Base-by-base conservation (phyloP, 2,329 filamentous ascomycete genomes). In the Penicillium janthinellum region DNA sequence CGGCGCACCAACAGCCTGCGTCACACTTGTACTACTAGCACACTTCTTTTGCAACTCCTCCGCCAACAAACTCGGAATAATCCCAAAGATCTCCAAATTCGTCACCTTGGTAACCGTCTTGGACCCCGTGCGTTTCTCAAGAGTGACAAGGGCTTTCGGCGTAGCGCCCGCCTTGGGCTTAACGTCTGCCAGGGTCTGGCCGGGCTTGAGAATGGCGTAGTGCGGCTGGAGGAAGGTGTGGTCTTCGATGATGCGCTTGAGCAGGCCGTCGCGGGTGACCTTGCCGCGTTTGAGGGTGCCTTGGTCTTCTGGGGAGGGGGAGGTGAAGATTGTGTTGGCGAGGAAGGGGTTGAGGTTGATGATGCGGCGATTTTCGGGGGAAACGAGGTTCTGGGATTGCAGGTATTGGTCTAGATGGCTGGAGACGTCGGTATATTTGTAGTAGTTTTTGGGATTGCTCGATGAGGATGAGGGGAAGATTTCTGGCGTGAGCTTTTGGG, bases 21-120 rank as follows among this genome's bases (percentile, higher is more conserved):
- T 82, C 1, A 89, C 85, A 60, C 85, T 88, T 12, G 87, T 88
- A 58, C 83, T 86, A n/a, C 88, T 86, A 2, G 88, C 88, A 70
- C 88, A 90, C 35, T 84, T 83, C 75, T 87, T 89, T 67, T 88
- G 81, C 66, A 90, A 68, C 70, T 90, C 88, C 60, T 89, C 87
- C 1, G 86, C 86, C 56, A 90, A 76, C 1, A 84, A 75, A 48
- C 82, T 81, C 0, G 87, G 84, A 17, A 83, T 80, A 45, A 90
- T 83, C 28, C 83, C 82, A 65, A 88, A 90, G 0, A 81, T 74
- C 66, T 90, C 88, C 34, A 90, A 70, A 3, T 85, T 86, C 15
- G 80, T 82, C 1, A 89, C 78, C 65, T 84, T 87, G 3, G 87
- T 89, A 2, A 87, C 85, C 2, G 83, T 86, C 74, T 90, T 90